Evolutionary conservation across 306 rosid species (phyloP), one percentile per base, ranked within the genome.

Genomic region (Potentilla sterilis): DNA sequence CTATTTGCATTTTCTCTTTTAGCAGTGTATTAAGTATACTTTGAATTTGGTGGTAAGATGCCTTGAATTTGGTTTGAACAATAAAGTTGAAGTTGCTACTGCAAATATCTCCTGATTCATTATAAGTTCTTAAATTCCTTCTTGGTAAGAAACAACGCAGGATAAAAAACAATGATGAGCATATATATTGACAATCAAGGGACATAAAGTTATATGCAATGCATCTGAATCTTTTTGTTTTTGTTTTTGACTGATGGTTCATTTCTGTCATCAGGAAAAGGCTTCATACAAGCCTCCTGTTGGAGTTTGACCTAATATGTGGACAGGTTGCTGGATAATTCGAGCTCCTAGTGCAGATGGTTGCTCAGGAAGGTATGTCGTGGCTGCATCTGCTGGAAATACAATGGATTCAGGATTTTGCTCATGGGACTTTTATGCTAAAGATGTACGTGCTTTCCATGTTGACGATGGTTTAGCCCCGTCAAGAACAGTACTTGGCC

Each of bases 351-450:
- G 99, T 54, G 87, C 93, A 2, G 98, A 96, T 74, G 99, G 99
- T 69, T 92, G 97, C 86, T 82, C 96, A 0, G 98, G 93, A 81
- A 90, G 90, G 78, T 96, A 83, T 80, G 96, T 96, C 46, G 90
- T 96, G 49, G 99, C 98, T 69, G 97, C 99, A 43, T 96, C 99
- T n/a, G 98, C 98, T 68, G 99, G 99, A 37, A 90, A 89, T 77
- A 82, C 96, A 19, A 78, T 82, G 84, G 97, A 92, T 78, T 84
- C 99, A 1, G 99, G 99, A 34, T 96, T 96, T 83, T 92, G 99
- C 84, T 92, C 97, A 0, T 96, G 99, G 99, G 99, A 96, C 72
- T 96, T 85, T 82, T 96, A 90, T 84, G 83, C 86, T 46, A 89
- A 88, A 80, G 96, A 92, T 54, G 85, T 92, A 69, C 75, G 78